phyloP scores from a whole-genome alignment of 371 early-diverging fungal genomes.

The Mortierella sp. region DNA sequence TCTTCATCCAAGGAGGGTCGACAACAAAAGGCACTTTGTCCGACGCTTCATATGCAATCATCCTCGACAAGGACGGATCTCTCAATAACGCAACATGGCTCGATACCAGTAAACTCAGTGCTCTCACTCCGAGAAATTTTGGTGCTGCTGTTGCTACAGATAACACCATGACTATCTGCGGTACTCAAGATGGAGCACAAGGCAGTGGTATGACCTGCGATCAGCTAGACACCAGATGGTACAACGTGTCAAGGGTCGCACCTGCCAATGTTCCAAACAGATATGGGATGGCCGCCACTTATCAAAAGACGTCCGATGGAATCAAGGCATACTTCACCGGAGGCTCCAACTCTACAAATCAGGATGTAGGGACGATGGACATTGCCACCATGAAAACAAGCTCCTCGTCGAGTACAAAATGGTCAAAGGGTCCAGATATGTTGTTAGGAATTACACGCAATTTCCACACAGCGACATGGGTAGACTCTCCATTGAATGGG shows the following conservation, averaged over 20 bases:
- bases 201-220: constrained; percentile 17
- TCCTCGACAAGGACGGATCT: constrained; percentile 7
- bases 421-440: constrained; percentile 4
- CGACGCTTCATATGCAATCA: constrained; percentile 26
- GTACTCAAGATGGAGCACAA: too few species aligned
- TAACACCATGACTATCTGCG: too few species aligned
- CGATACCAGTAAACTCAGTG: constrained; percentile 16
- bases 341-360: constrained; percentile 5
- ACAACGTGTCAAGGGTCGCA: constrained; percentile 2
- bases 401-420: background rate
- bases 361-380: background rate
- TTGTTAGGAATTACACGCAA: constrained; percentile 1
- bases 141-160: too few species aligned
- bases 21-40: background rate
- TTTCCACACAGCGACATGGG: constrained; percentile 37
- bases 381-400: background rate
- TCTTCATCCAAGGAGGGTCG: constrained; percentile 48
- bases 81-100: constrained; percentile 7
- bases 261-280: background rate
- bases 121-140: too few species aligned
- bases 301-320: background rate
- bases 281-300: constrained; percentile 36
- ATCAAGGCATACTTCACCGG: constrained; percentile 18
- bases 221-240: constrained; percentile 13
- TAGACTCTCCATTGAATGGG: constrained; percentile 11